These are phyloP conservation scores for Cubamyces sp. DNA, from an alignment of 768 basidiomycete genomes.

Conservation along the genomic window DNA sequence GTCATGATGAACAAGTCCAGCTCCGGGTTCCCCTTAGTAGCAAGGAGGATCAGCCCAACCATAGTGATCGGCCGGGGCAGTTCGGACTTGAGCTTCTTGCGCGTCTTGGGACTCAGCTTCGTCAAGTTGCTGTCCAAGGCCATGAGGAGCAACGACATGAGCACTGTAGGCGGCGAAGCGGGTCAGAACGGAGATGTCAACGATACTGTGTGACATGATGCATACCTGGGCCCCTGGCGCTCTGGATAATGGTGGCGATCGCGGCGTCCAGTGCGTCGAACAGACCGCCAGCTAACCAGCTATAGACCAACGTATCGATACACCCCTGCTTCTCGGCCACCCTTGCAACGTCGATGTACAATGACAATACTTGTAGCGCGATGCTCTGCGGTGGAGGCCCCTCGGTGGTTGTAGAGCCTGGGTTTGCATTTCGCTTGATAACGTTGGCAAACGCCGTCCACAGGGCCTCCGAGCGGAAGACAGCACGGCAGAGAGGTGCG, in stretches of 20 bases:
- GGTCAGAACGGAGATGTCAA: too few species aligned
- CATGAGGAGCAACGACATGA: background rate
- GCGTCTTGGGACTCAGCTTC: constrained; percentile 4
- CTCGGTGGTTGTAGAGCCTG: background rate
- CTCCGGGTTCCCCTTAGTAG: background rate
- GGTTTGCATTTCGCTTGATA: background rate
- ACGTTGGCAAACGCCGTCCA: background rate
- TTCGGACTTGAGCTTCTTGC: constrained; percentile 5
- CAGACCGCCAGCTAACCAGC: constrained; percentile 3
- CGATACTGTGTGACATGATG: too few species aligned
- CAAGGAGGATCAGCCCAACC: background rate
- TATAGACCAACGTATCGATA: background rate
- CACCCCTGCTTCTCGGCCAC: background rate
- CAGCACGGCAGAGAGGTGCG: constrained; percentile 1
- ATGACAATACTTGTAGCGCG: background rate
- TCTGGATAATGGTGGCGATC: background rate
- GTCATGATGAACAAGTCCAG: background rate
- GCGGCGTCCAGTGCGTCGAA: background rate
- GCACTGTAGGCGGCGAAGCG: background rate
- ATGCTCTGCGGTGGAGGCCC: background rate
- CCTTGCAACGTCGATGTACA: background rate
- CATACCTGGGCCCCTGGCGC: background rate
- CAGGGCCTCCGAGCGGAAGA: background rate
- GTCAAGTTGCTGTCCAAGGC: background rate
- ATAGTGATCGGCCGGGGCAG: background rate